phyloP scores from a whole-genome alignment of 352 stramenopile genomes.

The Phytophthora foliorum region DNA sequence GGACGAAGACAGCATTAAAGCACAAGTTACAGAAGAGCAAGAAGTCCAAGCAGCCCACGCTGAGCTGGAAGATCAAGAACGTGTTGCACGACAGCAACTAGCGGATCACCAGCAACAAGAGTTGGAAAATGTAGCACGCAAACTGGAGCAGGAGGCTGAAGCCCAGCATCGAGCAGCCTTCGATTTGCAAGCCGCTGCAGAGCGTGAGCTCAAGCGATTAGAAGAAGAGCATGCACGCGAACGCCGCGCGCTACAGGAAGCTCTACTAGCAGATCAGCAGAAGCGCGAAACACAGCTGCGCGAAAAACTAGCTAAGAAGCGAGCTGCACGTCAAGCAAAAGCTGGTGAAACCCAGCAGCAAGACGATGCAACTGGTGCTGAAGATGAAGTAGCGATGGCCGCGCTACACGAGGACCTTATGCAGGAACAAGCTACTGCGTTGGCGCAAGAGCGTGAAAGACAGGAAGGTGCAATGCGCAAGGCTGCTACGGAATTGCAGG shows the following conservation, averaged over 20 bases:
- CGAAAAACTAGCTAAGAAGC: constrained; percentile 58
- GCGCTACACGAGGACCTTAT: constrained; percentile 42
- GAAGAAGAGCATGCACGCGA: constrained; percentile 58
- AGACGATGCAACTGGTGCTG: constrained; percentile 24
- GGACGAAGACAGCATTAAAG: neutral
- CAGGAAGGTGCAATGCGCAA: constrained; percentile 54
- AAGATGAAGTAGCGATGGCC: constrained; percentile 36
- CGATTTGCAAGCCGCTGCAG: constrained; percentile 32
- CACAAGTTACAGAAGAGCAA: constrained; percentile 9
- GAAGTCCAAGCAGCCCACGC: constrained; percentile 16
- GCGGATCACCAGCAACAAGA: constrained; percentile 42
- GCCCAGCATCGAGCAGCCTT: constrained; percentile 23
- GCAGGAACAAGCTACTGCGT: constrained; percentile 29
- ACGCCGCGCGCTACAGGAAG: constrained; percentile 37
- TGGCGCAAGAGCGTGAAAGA: constrained; percentile 51
- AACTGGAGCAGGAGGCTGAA: constrained; percentile 46
- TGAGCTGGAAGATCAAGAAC: constrained; percentile 36
- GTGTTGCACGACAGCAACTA: constrained; percentile 25
- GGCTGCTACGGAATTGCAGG: constrained; percentile 43
- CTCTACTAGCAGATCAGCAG: constrained; percentile 43
- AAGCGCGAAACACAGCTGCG: constrained; percentile 55
- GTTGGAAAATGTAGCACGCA: constrained; percentile 15
- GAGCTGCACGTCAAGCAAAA: constrained; percentile 27
- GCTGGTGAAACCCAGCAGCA: constrained; percentile 34
- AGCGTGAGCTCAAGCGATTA: constrained; percentile 54